phyloP scores from a whole-genome alignment of 164 flowering plant genomes.

The Vitis labrusca region DNA sequence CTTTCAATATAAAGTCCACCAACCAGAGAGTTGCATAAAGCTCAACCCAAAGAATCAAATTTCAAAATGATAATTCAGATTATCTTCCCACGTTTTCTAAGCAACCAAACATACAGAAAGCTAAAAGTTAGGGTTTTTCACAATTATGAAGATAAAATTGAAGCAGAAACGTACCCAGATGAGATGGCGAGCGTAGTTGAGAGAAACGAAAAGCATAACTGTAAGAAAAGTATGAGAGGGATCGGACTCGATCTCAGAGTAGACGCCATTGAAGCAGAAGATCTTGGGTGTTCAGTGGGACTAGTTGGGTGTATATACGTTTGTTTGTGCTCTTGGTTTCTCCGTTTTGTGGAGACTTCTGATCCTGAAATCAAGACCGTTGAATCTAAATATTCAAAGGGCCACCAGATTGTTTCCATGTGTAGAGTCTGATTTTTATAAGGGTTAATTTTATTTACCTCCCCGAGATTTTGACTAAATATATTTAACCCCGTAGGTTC shows the following conservation, averaged over 20 bases:
- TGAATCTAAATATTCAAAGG: too few relatives aligned
- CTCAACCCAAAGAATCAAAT: not conserved
- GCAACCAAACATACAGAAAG: not conserved
- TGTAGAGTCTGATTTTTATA: too few relatives aligned
- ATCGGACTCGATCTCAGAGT: constrained; percentile 13
- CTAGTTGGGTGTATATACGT: too few relatives aligned
- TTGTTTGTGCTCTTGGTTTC: too few relatives aligned
- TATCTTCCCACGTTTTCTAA: not conserved
- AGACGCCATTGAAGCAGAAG: constrained; percentile 13
- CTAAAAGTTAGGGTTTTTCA: not conserved
- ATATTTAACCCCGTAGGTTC: too few relatives aligned
- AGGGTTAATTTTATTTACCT: too few relatives aligned
- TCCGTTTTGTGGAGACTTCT: too few relatives aligned
- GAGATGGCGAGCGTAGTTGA: constrained; percentile 19
- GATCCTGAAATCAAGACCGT: too few relatives aligned
- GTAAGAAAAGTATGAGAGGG: constrained; percentile 8
- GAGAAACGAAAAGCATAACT: constrained; percentile 9
- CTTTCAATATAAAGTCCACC: not conserved
- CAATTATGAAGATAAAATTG: not conserved
- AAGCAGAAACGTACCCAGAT: constrained; percentile 13
- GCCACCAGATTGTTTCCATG: too few relatives aligned
- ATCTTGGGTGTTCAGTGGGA: not conserved
- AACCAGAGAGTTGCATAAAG: not conserved
- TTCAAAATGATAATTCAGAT: not conserved
- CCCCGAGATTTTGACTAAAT: too few relatives aligned